phyloP scores from a whole-genome alignment of 805 yeast species.

The Nakazawaea ambrosiae region DNA sequence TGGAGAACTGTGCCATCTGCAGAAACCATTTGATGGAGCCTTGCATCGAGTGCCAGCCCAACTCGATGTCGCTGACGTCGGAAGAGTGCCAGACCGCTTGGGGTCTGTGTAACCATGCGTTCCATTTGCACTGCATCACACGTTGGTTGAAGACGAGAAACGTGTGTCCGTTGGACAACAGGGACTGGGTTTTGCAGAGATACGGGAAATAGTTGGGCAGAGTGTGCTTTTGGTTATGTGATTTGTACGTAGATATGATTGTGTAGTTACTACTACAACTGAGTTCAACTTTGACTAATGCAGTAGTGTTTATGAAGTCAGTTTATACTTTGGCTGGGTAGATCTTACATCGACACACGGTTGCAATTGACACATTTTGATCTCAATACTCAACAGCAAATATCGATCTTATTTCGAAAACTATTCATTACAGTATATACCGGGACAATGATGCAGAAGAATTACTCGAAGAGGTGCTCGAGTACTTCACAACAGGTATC shows the following conservation, averaged over 20 bases:
- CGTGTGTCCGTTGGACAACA: conserved; percentile 93
- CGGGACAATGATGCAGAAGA: too few species aligned
- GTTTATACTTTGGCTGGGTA: too few species aligned
- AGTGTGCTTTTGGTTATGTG: not conserved
- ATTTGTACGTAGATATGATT: too few species aligned
- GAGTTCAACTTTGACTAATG: too few species aligned
- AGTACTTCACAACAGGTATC: too few species aligned
- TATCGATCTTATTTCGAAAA: too few species aligned
- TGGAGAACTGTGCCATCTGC: conserved; percentile 97
- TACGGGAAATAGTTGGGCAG: conserved; percentile 8
- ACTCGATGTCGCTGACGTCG: conserved; percentile 50
- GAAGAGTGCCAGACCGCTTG: conserved; percentile 92
- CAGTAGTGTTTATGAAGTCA: too few species aligned
- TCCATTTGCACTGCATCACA: conserved; percentile 93
- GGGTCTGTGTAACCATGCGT: conserved; percentile 97
- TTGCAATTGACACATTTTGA: too few species aligned
- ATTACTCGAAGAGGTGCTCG: too few species aligned
- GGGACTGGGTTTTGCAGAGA: conserved; percentile 60
- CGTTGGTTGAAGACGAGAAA: conserved; percentile 94
- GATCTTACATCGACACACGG: not conserved
- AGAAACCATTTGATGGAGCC: conserved; percentile 97
- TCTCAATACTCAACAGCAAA: too few species aligned
- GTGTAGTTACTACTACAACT: too few species aligned
- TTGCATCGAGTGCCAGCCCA: conserved; percentile 94
- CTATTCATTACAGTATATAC: too few species aligned